Evolutionary conservation across 805 yeast species (phyloP).

Genomic region (Saturnispora bothae): DNA sequence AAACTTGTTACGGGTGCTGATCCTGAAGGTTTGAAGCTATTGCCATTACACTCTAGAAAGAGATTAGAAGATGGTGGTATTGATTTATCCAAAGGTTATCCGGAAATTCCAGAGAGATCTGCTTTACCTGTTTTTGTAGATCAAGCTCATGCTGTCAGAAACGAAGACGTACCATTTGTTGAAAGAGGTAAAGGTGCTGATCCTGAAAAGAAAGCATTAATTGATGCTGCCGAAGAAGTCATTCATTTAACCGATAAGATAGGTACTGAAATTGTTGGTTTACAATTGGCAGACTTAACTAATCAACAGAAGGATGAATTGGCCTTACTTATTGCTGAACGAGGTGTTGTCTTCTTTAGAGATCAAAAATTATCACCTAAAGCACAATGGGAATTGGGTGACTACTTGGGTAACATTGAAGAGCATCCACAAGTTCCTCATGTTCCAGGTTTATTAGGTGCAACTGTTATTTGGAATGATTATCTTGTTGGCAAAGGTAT

Average conservation of each 20-base stretch:
- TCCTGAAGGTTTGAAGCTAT: conserved; percentile 17
- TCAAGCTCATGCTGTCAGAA: conserved; percentile 30
- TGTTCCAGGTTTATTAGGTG: conserved; percentile 29
- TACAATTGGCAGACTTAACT: conserved; percentile 33
- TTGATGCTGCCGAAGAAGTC: conserved; percentile 32
- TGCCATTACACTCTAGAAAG: conserved; percentile 19
- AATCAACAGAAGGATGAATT: conserved; percentile 37
- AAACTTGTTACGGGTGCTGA: conserved; percentile 11
- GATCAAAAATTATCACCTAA: conserved; percentile 36
- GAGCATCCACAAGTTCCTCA: conserved; percentile 29
- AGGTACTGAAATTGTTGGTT: conserved; percentile 41
- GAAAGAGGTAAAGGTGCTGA: conserved; percentile 30
- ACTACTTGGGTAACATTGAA: conserved; percentile 36
- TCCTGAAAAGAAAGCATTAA: conserved; percentile 31
- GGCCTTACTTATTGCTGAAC: conserved; percentile 36
- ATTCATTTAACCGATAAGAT: conserved; percentile 34
- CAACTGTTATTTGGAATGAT: conserved; percentile 34
- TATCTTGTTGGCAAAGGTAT: conserved; percentile 21
- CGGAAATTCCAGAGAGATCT: conserved; percentile 26
- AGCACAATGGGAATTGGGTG: conserved; percentile 34
- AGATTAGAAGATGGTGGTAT: conserved; percentile 29
- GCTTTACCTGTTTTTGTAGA: conserved; percentile 31
- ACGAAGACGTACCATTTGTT: conserved; percentile 24
- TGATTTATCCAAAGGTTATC: conserved; percentile 30
- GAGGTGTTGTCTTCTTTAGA: conserved; percentile 42